Evolutionary conservation across 116 monocot genomes (phyloP), one percentile per base, ranked within the genome.

Genomic region (Zostera marina): DNA sequence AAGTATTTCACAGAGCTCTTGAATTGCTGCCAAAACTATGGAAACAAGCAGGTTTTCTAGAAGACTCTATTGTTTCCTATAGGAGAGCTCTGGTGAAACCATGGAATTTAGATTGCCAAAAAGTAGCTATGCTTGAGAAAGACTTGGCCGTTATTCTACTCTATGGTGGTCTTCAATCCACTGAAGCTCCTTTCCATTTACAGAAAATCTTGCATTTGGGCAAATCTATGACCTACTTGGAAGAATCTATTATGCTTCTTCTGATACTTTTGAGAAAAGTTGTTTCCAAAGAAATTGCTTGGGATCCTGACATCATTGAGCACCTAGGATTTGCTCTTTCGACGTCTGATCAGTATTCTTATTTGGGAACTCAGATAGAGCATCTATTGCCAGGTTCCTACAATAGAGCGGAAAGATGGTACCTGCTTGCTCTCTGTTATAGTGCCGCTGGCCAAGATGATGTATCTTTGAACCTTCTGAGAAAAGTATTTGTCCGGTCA

Each of bases 321-420:
- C 92, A 92, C 74, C 78, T 92, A 8, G 66, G 49, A 7, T 92
- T 70, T 74, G 83, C 83, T 17, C 78, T 92, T 24, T 78, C 87
- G 22, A 46, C 80, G 22, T 77, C 75, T 39, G 80, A 68, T n/a
- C 72, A 78, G 41, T 76, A 53, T 73, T 73, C 75, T 62, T 45
- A 72, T 63, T 72, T 92, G 69, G 82, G 78, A 8, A 25, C 54
- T 39, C 73, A 80, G 45, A 11, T 86, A 7, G 92, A 92, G 68
- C 60, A 67, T 45, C 15, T 83, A 15, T 68, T 87, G 63, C 92
- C 92, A 0, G 92, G 83, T 11, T 59, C 66, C 23, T 80, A 78
- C 63, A 67, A 41, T 47, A 60, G 87, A 62, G 69, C 17, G 26
- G 87, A 87, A 56, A 82, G 87, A 64, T 92, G 92, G 87, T 92